Evolutionary conservation across 2,329 filamentous ascomycete species (phyloP).

Genomic region (Curvularia verruculosa): DNA sequence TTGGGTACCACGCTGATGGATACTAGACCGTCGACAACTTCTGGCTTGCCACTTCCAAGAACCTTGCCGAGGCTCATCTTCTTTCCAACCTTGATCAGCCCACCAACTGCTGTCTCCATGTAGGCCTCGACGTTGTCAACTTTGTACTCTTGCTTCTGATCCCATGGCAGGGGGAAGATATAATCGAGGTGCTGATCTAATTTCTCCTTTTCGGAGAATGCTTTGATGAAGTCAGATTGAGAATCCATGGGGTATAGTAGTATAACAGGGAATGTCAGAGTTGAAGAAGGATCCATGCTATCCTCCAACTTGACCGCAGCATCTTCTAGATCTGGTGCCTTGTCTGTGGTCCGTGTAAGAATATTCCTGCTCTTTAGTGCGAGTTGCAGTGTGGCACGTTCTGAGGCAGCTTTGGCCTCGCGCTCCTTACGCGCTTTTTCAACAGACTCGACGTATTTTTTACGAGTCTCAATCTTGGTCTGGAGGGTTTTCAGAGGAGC

Average conservation of each 20-base stretch:
- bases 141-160: conserved; percentile 70
- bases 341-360: conserved; percentile 66
- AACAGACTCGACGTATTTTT: conserved; percentile 61
- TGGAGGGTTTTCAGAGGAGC: conserved; percentile 67
- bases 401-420: conserved; percentile 60
- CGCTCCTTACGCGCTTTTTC: conserved; percentile 63
- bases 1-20: conserved; percentile 82
- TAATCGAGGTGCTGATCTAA: conserved; percentile 81
- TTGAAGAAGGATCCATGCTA: conserved; percentile 72
- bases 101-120: conserved; percentile 80
- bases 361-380: conserved; percentile 74
- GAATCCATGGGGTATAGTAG: conserved; percentile 83
- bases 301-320: conserved; percentile 74
- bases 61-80: conserved; percentile 79
- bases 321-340: conserved; percentile 88
- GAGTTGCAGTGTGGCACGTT: conserved; percentile 59
- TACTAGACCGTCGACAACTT: conserved; percentile 85
- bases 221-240: conserved; percentile 90
- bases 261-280: conserved; percentile 77
- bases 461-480: conserved; percentile 67
- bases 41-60: conserved; percentile 75
- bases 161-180: conserved; percentile 90
- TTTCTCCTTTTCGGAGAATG: conserved; percentile 76
- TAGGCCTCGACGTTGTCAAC: conserved; percentile 77
- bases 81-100: conserved; percentile 87